Evolutionary conservation across 495 filamentous ascomycete genomes (phyloP).

Genomic region (Aspergillus diversus): DNA sequence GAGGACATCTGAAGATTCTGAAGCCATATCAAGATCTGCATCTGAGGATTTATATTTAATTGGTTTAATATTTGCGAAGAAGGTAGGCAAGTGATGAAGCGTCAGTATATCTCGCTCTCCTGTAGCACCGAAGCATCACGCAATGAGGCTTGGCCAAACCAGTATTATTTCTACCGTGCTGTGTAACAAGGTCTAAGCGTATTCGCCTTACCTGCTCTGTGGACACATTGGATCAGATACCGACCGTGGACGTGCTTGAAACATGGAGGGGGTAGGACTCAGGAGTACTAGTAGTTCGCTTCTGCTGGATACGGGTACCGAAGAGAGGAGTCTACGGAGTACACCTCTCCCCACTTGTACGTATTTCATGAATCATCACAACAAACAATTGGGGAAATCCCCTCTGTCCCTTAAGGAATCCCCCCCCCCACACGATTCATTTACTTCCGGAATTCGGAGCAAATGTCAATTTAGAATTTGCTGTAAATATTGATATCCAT

Average conservation of each 20-base stretch:
- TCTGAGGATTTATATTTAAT: neutral
- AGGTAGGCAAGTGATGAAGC: too few relatives aligned
- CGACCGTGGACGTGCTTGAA: neutral
- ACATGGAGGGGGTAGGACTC: too few relatives aligned
- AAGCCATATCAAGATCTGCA: slow-evolving; percentile 1
- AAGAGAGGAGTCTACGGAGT: too few relatives aligned
- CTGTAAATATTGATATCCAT: neutral
- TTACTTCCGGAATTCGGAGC: slow-evolving; percentile 9
- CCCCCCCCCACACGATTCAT: neutral
- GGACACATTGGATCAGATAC: neutral
- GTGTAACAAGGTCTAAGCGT: neutral
- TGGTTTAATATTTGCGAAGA: too few relatives aligned
- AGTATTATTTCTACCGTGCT: neutral
- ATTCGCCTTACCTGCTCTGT: neutral
- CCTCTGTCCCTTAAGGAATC: neutral
- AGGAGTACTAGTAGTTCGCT: too few relatives aligned
- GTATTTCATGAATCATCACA: too few relatives aligned
- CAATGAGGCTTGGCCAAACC: neutral
- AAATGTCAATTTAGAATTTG: slow-evolving; percentile 4
- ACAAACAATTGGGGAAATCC: neutral
- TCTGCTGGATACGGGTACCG: too few relatives aligned
- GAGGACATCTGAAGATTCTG: neutral
- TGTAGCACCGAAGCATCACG: neutral
- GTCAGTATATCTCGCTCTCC: neutral
- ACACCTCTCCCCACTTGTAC: too few relatives aligned